Base-by-base conservation (phyloP, 306 rosid genomes). In the Cicer judaicum region DNA sequence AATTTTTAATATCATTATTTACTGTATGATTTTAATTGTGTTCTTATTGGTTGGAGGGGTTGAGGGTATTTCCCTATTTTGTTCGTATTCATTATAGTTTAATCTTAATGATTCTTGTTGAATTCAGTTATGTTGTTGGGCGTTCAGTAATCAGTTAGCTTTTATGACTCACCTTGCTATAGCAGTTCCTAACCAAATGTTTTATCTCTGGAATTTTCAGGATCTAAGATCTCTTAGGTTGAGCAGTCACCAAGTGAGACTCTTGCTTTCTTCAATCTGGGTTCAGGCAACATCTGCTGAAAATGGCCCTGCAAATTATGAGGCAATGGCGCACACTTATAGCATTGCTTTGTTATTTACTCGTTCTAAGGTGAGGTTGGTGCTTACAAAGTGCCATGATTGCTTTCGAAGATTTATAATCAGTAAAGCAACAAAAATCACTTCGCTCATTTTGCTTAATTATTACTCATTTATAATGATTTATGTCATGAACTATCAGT, bases 251-350 rank as follows among this genome's bases (percentile, higher is more conserved):
- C 99, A 94, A 89, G 91, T 89, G 74, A 89, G 87, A 81, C 96
- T 92, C 71, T 81, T 94, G 89, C 97, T 94, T 81, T 92, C 97
- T 48, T 94, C 92, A 42, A 92, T 94, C 75, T 92, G 97, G 97
- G 89, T 92, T 75, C 99, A 94, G 89, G 97, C 97, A 80, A 86
- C 93, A 64, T 87, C 89, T 81, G 84, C 75, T 66, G 93, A 90
- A 60, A 94, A 92, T 78, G 82, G 72, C 61, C 97, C 95, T 74
- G 92, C 92, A 78, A 91, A 86, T 83, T 94, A 85, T 72, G 93
- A 90, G 90, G 99, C 99, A 62, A 90, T 94, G 99, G 99, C 97
- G 39, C 91, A 90, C 83, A 85, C 92, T 48, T 94, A 82, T 77
- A 84, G 87, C 83, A 89, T 94, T 70, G 93, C 90, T 64, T 76